Conservation (phyloP, 2,329 filamentous ascomycete species). For the Botrytis deweyae region DNA sequence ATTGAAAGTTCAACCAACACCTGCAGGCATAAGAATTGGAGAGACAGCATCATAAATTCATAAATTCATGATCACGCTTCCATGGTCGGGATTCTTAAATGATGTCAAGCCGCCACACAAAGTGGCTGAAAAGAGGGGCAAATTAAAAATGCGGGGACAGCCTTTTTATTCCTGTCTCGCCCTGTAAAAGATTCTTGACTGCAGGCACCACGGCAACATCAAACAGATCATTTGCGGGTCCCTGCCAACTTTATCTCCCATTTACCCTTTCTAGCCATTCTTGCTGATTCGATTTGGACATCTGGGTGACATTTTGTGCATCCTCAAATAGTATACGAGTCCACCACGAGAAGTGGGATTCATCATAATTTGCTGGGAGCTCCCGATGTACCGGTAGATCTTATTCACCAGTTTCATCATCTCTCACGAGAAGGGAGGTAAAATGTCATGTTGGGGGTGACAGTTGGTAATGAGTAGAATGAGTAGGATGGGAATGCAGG, state of each 20-base stretch:
- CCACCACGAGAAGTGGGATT: background rate
- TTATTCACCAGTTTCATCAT: slow-evolving; percentile 5
- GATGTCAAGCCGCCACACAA: slow-evolving; percentile 14
- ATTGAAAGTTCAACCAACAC: background rate
- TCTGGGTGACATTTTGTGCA: background rate
- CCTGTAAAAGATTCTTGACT: background rate
- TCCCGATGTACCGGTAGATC: background rate
- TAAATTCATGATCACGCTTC: background rate
- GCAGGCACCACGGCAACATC: background rate
- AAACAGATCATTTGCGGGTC: slow-evolving; percentile 7
- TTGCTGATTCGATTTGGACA: background rate
- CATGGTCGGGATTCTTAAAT: background rate
- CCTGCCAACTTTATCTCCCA: slow-evolving; percentile 12
- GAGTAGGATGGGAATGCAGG: background rate
- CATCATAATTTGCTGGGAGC: background rate
- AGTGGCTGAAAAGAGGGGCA: slow-evolving; percentile 2
- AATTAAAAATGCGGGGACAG: background rate
- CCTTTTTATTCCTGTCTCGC: background rate
- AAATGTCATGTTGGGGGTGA: background rate
- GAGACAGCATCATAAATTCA: background rate
- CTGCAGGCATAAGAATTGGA: background rate
- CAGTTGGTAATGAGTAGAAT: slow-evolving; percentile 1
- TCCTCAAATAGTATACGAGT: background rate
- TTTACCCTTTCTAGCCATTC: background rate
- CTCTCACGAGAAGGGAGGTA: background rate